These are phyloP conservation scores for Nicotiana knightiana DNA, from an alignment of 257 asterid genomes.

Conservation along the genomic window DNA sequence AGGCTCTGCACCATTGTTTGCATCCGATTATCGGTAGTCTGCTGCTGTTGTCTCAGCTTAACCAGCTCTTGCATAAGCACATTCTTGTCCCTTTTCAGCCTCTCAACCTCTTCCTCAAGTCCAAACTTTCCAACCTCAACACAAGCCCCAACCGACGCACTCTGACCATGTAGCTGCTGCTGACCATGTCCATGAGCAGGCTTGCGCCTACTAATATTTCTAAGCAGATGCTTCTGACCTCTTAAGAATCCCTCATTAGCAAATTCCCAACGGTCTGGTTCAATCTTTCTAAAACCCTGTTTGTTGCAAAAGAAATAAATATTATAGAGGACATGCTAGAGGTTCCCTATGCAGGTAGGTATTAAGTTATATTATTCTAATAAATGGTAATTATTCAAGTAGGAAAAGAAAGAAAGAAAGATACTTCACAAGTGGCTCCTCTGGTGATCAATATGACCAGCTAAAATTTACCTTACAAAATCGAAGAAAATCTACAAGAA, in stretches of 20 bases:
- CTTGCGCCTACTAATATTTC: constrained; percentile 60
- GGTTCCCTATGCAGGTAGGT: not conserved
- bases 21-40: constrained; percentile 64
- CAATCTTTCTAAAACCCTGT: constrained; percentile 81
- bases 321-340: constrained; percentile 3
- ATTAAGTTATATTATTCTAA: not conserved
- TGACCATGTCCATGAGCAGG: constrained; percentile 71
- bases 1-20: constrained; percentile 70
- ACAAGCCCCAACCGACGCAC: constrained; percentile 52
- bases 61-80: constrained; percentile 90
- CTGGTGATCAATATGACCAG: not conserved
- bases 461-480: not conserved
- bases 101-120: constrained; percentile 86
- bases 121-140: constrained; percentile 92
- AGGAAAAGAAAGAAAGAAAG: not conserved
- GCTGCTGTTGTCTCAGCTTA: constrained; percentile 80
- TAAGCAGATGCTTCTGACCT: constrained; percentile 81
- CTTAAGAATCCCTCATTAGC: constrained; percentile 80
- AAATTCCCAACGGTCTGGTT: constrained; percentile 85
- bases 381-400: not conserved
- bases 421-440: not conserved
- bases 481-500: not conserved
- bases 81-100: constrained; percentile 80
- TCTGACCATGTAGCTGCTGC: constrained; percentile 50
- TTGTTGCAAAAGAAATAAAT: constrained; percentile 7